phyloP scores from a whole-genome alignment of 108 stramenopile species.

The Pseudonitzschia pungens region DNA sequence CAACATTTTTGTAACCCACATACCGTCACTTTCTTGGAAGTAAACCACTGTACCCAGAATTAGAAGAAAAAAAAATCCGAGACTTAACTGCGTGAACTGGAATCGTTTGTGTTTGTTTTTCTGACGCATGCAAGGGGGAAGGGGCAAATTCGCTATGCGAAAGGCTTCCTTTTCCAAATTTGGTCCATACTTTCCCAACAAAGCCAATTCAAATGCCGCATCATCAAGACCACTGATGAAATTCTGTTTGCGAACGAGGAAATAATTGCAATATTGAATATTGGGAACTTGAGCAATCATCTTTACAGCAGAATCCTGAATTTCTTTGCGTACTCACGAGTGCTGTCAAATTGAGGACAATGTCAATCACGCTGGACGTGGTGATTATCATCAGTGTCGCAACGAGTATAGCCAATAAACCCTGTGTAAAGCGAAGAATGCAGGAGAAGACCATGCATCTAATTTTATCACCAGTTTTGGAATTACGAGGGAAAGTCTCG shows the following conservation, averaged over 20 bases:
- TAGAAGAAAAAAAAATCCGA: neutral
- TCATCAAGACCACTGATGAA: neutral
- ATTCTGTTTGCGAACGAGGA: neutral
- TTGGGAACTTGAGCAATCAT: too few species aligned
- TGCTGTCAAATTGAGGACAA: neutral
- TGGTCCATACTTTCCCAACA: neutral
- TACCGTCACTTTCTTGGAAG: neutral
- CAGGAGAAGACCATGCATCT: neutral
- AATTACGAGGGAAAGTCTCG: neutral
- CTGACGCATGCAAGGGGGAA: neutral
- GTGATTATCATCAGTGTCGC: neutral
- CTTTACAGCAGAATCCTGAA: too few species aligned
- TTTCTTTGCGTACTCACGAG: neutral
- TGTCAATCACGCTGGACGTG: neutral
- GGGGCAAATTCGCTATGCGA: neutral
- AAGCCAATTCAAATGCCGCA: neutral
- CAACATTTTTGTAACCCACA: neutral
- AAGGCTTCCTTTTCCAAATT: neutral
- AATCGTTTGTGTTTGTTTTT: neutral
- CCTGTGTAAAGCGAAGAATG: neutral
- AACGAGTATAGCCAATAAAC: neutral
- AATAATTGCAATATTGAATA: neutral
- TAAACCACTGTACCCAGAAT: neutral
- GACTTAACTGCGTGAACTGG: neutral
- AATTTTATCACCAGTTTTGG: neutral